Conservation (phyloP, 257 asterid species). For the Anisodus tanguticus region DNA sequence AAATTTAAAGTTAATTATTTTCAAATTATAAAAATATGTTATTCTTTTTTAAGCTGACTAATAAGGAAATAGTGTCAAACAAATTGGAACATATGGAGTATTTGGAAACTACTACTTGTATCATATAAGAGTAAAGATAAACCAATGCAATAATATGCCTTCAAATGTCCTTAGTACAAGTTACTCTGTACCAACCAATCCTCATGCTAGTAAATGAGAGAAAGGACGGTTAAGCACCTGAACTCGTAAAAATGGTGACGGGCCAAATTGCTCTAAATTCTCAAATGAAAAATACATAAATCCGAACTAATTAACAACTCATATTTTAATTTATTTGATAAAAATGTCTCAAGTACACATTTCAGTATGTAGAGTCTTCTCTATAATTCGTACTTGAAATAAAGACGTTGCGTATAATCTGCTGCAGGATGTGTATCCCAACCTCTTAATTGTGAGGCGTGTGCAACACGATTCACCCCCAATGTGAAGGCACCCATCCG, state of each 20-base stretch:
- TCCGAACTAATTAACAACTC: neutral
- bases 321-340: neutral
- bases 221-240: neutral
- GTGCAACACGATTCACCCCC: constrained; percentile 90
- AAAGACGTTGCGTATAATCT: neutral
- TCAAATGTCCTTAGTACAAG: neutral
- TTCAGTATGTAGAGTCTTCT: neutral
- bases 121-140: neutral
- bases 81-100: neutral
- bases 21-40: neutral
- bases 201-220: neutral
- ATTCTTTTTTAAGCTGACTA: neutral
- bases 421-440: constrained; percentile 52
- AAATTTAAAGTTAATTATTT: neutral
- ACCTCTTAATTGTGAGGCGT: constrained; percentile 74
- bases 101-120: neutral
- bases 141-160: neutral
- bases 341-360: neutral
- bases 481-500: constrained; percentile 90
- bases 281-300: neutral
- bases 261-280: neutral
- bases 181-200: neutral
- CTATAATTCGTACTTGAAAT: neutral
- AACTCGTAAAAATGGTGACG: neutral
- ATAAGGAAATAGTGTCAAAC: neutral